Evolutionary conservation across 495 filamentous ascomycete species (phyloP).

Genomic region (Daldinia vernicosa): DNA sequence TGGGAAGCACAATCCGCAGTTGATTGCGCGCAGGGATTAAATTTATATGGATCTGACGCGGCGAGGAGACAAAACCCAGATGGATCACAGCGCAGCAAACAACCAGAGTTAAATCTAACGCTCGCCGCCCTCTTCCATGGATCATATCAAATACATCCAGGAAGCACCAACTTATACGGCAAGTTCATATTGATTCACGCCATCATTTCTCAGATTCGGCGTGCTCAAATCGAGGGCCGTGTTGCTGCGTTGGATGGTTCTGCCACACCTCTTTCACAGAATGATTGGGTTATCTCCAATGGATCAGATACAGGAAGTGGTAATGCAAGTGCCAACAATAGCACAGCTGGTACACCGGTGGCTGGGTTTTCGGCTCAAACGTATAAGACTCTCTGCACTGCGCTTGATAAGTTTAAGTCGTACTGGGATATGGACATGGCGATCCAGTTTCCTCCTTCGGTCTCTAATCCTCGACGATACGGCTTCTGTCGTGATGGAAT

Average conservation of each 20-base stretch:
- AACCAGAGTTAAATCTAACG: slow-evolving; percentile 64
- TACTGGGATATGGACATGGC: slow-evolving; percentile 72
- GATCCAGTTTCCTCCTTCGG: slow-evolving; percentile 64
- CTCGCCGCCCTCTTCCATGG: slow-evolving; percentile 64
- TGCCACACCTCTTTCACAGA: slow-evolving; percentile 57
- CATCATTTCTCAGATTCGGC: slow-evolving; percentile 63
- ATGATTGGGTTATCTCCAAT: slow-evolving; percentile 56
- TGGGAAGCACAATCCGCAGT: slow-evolving; percentile 66
- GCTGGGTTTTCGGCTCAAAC: slow-evolving; percentile 47
- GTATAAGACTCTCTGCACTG: slow-evolving; percentile 50
- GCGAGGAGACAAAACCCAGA: slow-evolving; percentile 60
- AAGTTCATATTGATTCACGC: slow-evolving; percentile 77
- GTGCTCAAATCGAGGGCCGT: slow-evolving; percentile 47
- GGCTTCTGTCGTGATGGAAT: slow-evolving; percentile 72
- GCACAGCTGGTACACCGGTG: slow-evolving; percentile 62
- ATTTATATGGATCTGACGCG: slow-evolving; percentile 59
- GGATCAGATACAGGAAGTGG: slow-evolving; percentile 42
- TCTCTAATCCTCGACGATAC: slow-evolving; percentile 57
- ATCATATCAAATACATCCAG: slow-evolving; percentile 60
- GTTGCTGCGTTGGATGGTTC: slow-evolving; percentile 48
- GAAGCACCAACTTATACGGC: slow-evolving; percentile 69
- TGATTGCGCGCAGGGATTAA: slow-evolving; percentile 69
- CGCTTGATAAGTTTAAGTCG: slow-evolving; percentile 71
- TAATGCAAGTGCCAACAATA: slow-evolving; percentile 48
- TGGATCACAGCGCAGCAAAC: slow-evolving; percentile 65